phyloP scores from a whole-genome alignment of 208 protist genomes.

The Trypanosoma grayi region DNA sequence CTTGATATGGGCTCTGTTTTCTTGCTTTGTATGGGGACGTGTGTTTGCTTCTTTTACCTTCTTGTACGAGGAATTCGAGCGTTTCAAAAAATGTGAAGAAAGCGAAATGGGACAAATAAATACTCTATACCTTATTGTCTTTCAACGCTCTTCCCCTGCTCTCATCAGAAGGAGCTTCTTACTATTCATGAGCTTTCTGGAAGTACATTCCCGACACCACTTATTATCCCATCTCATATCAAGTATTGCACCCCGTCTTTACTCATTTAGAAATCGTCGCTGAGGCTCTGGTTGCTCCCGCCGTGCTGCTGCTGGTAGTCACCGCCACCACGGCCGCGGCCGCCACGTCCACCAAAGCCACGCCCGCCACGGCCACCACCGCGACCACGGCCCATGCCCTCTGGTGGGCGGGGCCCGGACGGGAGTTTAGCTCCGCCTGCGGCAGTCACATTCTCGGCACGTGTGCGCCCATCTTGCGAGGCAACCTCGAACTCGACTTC shows the following conservation, averaged over 20 bases:
- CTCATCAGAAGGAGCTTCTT: too few species aligned
- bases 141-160: too few species aligned
- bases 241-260: constrained; percentile 1
- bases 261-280: constrained; percentile 71
- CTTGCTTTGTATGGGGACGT: neutral
- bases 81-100: too few species aligned
- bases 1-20: neutral
- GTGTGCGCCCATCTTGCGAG: constrained; percentile 83
- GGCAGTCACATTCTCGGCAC: constrained; percentile 85
- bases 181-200: too few species aligned
- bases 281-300: constrained; percentile 67
- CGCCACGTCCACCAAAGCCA: constrained; percentile 27
- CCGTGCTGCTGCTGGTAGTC: constrained; percentile 36
- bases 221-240: neutral
- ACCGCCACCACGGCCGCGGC: constrained; percentile 11
- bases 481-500: constrained; percentile 91
- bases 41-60: neutral
- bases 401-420: constrained; percentile 70
- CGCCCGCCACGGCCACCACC: constrained; percentile 32
- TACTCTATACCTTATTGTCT: too few species aligned
- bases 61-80: too few species aligned
- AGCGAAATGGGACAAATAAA: too few species aligned
- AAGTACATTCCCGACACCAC: neutral
- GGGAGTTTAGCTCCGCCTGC: constrained; percentile 80
- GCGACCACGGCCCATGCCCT: constrained; percentile 44